Evolutionary conservation across 306 rosid genomes (phyloP), one percentile per base, ranked within the genome.

Genomic region (Potentilla sterilis): DNA sequence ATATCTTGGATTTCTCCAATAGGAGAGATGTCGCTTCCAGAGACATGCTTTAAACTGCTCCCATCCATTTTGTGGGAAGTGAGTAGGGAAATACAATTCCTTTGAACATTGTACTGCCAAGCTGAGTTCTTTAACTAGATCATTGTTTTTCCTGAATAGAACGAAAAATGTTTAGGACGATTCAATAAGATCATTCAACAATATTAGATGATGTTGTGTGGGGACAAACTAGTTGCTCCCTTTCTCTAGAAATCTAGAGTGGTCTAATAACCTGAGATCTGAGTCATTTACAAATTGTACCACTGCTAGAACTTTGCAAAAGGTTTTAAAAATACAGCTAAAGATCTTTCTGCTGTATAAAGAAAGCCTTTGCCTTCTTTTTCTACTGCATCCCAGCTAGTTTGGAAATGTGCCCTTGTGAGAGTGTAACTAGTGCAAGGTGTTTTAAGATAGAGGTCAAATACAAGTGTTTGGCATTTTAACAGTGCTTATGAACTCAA

Each of bases 11-110:
- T 77, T 78, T 78, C 85, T 77, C 82, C 82, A 82, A 28, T 82
- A 82, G 38, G 79, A 65, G 9, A 82, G 52, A 73, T 82, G 79
- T 4, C 48, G 79, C 67, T 75, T 82, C 85, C 82, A 78, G 32
- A 82, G 62, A 46, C 85, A 78, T 37, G 85, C 82, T 48, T 62
- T 78, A 22, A 77, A 78, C 74, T 82, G 85, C 71, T 77, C 79
- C 79, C 76, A 74, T 47, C 82, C 82, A 59, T 74, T 73, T 74
- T 73, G 79, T n/a, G 85, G 79, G 64, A 72, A 82, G 61, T 44
- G 54, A 40, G 77, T 59, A 40, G 74, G 64, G 69, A 82, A 82
- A 3, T 58, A 14, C 74, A 72, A 44, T 42, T 21, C 77, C 47
- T 42, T 63, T 16, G 76, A 62, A 32, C 76, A 79, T 47, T 41